Conservation (phyloP, 495 filamentous ascomycete genomes). For the Zalerion maritima region DNA sequence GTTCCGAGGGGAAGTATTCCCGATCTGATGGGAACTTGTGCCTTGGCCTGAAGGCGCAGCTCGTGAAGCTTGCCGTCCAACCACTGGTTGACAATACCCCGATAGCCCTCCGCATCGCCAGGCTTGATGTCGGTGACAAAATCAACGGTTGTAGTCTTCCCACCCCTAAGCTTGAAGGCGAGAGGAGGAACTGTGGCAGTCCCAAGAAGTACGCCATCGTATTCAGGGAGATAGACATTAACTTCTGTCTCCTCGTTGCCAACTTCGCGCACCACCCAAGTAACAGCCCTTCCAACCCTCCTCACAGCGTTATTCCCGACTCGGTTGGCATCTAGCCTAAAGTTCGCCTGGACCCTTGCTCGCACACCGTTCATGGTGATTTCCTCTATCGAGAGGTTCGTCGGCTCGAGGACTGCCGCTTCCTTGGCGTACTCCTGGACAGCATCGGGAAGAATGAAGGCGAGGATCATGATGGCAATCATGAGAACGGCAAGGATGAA, state of each 20-base stretch:
- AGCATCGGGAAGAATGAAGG: conserved; percentile 65
- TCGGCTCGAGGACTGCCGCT: conserved; percentile 67
- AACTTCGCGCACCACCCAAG: conserved; percentile 64
- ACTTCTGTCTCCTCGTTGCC: conserved; percentile 56
- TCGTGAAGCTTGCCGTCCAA: conserved; percentile 57
- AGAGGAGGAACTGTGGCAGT: conserved; percentile 61
- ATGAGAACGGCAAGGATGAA: conserved; percentile 22
- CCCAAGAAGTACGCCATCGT: conserved; percentile 62
- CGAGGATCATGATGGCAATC: conserved; percentile 37
- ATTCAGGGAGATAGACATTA: conserved; percentile 70
- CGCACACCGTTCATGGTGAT: conserved; percentile 63
- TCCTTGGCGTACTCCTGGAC: conserved; percentile 75
- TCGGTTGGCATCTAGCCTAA: conserved; percentile 59
- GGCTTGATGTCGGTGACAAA: conserved; percentile 61
- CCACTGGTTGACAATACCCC: conserved; percentile 76
- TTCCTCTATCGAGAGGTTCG: conserved; percentile 65
- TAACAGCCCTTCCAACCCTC: conserved; percentile 59
- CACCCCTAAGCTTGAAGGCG: conserved; percentile 58
- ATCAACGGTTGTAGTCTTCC: conserved; percentile 59
- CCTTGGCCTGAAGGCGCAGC: conserved; percentile 54
- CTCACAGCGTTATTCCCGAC: conserved; percentile 56
- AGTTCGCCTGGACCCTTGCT: conserved; percentile 64
- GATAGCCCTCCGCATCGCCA: conserved; percentile 63
- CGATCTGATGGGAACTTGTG: conserved; percentile 54
- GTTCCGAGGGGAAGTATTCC: conserved; percentile 64